Base-by-base conservation (phyloP, 306 rosid genomes). In the Canavalia ensiformis region DNA sequence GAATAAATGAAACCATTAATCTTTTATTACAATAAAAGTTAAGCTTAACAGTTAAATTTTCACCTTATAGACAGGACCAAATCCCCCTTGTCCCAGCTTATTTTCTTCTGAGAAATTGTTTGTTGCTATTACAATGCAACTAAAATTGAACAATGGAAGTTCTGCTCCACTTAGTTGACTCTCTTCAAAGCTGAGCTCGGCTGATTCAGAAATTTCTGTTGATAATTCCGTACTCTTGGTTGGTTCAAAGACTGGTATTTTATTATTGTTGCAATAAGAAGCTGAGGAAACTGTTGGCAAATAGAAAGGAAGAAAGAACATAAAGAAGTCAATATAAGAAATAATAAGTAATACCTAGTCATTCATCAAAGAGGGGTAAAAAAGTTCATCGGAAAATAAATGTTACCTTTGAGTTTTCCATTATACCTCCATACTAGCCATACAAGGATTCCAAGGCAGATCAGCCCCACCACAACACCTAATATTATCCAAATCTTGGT, bases 11-110 rank as follows among this genome's bases (percentile, higher is more conserved):
- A 68, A 2, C 73, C 28, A 7, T 68, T 68, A 68, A 45, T 8
- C 55, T 8, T 68, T 28, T 25, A 25, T 25, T 44, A 25, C 39
- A 29, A 44, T 6, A 66, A 8, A 66, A n/a, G 34, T 31, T 39
- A 64, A 64, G 33, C 33, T 6, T 64, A 39, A 65, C 7, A 7
- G 72, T 25, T 42, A 18, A 66, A 66, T 3, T 68, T 5, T 68
- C 44, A 68, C 73, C 55, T 83, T 90, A 81, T 88, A 92, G 33
- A 92, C 94, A 25, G 66, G 88, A 50, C 97, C 97, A 31, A 92
- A 92, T 42, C 97, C 97, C 8, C 97, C 94, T 65, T 89, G 87
- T 41, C 97, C 94, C 46, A 92, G 92, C 87, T 90, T 92, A 77
- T 88, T 92, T 82, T 72, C 89, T 45, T 85, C 90, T 7, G 85